These are phyloP conservation scores for Saccharomyces hybrid DNA, from an alignment of 1,139 yeast species.

Conservation along the genomic window DNA sequence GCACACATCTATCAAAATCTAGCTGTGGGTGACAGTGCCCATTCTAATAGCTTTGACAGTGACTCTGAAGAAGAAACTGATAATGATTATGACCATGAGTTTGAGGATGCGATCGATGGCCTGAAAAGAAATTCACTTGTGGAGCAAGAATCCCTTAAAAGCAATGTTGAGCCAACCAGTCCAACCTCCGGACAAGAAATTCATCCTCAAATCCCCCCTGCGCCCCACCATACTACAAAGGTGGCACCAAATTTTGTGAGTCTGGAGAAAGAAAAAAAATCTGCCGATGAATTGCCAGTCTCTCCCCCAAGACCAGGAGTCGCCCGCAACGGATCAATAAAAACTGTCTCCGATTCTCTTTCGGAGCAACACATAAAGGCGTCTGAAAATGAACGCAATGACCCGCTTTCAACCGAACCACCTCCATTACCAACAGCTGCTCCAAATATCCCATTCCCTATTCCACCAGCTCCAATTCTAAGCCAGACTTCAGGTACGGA, in stretches of 20 bases:
- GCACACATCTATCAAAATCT: not conserved
- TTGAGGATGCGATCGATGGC: not conserved
- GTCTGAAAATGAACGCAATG: not conserved
- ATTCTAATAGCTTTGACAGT: not conserved
- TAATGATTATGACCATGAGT: not conserved
- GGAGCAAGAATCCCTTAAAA: not conserved
- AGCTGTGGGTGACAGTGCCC: not conserved
- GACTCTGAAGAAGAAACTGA: not conserved
- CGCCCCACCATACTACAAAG: not conserved
- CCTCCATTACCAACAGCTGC: not conserved
- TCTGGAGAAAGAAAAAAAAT: too few species aligned
- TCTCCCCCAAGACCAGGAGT: not conserved
- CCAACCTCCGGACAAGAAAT: not conserved
- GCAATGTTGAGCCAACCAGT: not conserved
- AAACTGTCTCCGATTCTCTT: not conserved
- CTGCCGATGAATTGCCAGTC: not conserved
- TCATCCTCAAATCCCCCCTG: not conserved
- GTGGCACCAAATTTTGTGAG: not conserved
- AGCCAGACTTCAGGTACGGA: constrained; percentile 8
- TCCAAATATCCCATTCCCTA: constrained; percentile 4
- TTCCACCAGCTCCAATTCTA: constrained; percentile 15
- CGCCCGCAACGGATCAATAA: not conserved
- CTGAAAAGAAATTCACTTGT: not conserved
- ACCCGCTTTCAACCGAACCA: not conserved
- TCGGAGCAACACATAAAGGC: not conserved